Evolutionary conservation across 2,329 filamentous ascomycete genomes (phyloP).

Genomic region (Monosporascus cannonballus): DNA sequence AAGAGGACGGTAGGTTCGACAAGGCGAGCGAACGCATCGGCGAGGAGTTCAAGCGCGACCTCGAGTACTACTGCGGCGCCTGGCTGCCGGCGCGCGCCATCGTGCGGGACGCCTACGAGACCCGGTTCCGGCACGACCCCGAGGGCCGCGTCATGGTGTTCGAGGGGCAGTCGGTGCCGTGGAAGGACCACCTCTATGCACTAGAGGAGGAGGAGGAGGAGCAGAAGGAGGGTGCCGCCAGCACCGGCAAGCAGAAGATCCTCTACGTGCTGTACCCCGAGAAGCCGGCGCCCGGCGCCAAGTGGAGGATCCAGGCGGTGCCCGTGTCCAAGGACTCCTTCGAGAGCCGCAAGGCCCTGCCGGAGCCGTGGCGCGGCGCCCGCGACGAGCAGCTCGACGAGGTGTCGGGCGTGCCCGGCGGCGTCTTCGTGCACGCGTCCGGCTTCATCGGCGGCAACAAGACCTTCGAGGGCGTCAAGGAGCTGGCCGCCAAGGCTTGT

Average conservation of each 20-base stretch:
- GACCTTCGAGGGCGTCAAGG: constrained; percentile 79
- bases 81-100: constrained; percentile 86
- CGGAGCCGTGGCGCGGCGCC: constrained; percentile 86
- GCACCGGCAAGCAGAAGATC: constrained; percentile 48
- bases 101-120: constrained; percentile 69
- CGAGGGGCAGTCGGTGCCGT: constrained; percentile 71
- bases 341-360: constrained; percentile 83
- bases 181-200: constrained; percentile 93
- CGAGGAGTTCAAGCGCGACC: constrained; percentile 75
- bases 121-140: constrained; percentile 61
- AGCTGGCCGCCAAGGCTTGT: constrained; percentile 76
- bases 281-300: constrained; percentile 64
- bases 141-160: constrained; percentile 78
- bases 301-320: constrained; percentile 95
- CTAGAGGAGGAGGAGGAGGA: constrained; percentile 54
- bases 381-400: constrained; percentile 79
- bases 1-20: constrained; percentile 76
- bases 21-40: constrained; percentile 78
- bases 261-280: constrained; percentile 92
- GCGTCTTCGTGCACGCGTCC: constrained; percentile 88
- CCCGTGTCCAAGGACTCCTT: constrained; percentile 80
- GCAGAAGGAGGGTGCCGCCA: constrained; percentile 18
- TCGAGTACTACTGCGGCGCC: constrained; percentile 66
- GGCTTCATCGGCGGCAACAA: constrained; percentile 96
- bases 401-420: constrained; percentile 61